Evolutionary conservation across 2,329 filamentous ascomycete species (phyloP).

Genomic region (Colletotrichum tropicicola): DNA sequence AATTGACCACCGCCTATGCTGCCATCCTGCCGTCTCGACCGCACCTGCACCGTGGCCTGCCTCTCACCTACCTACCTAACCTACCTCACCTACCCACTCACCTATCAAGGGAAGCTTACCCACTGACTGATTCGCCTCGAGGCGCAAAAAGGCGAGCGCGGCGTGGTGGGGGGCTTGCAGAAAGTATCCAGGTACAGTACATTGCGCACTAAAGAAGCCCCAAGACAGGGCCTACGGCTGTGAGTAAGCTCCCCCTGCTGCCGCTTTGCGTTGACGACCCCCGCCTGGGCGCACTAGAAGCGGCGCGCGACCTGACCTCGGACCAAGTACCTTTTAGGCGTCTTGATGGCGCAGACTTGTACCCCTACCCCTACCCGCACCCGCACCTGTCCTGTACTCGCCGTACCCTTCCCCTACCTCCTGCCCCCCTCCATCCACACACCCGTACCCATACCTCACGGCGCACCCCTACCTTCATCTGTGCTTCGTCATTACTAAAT

Average conservation of each 20-base stretch:
- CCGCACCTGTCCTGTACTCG: not conserved
- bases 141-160: slow-evolving; percentile 23
- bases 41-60: not conserved
- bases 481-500: slow-evolving; percentile 34
- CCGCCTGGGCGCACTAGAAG: slow-evolving; percentile 5
- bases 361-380: not conserved
- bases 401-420: not conserved
- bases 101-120: slow-evolving; percentile 27
- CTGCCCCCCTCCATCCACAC: slow-evolving; percentile 10
- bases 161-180: slow-evolving; percentile 14
- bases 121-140: slow-evolving; percentile 25
- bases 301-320: slow-evolving; percentile 9
- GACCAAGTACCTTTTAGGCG: slow-evolving; percentile 12
- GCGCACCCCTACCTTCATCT: slow-evolving; percentile 30
- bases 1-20: no score
- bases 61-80: not conserved
- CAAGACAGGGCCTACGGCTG: not conserved
- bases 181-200: slow-evolving; percentile 25
- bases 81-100: slow-evolving; percentile 15
- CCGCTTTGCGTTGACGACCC: slow-evolving; percentile 9
- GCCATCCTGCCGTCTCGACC: no score
- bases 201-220: not conserved
- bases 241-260: slow-evolving; percentile 29
- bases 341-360: slow-evolving; percentile 1
- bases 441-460: slow-evolving; percentile 21